Conservation (phyloP, 495 filamentous ascomycete genomes). For the Oidiodendron maius region DNA sequence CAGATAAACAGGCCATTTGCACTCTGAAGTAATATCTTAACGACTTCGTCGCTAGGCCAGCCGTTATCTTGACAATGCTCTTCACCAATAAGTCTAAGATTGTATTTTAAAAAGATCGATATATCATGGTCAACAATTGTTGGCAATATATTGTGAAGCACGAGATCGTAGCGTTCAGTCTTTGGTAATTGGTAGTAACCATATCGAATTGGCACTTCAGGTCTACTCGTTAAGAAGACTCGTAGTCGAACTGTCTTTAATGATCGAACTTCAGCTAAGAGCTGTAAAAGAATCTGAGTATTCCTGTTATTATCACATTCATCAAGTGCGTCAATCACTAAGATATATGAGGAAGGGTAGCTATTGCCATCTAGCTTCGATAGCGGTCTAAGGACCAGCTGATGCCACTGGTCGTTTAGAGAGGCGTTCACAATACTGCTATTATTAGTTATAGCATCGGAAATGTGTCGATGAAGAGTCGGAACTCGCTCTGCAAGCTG, state of each 20-base stretch:
- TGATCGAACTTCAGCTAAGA: no score
- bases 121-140: slow-evolving; percentile 18
- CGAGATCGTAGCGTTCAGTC: no score
- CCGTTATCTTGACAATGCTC: not conserved
- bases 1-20: slow-evolving; percentile 1
- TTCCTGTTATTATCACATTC: slow-evolving; percentile 8
- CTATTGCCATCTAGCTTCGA: not conserved
- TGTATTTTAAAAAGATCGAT: slow-evolving; percentile 1
- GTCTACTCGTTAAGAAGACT: slow-evolving; percentile 26
- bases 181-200: slow-evolving; percentile 18
- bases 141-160: slow-evolving; percentile 13
- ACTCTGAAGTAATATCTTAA: not conserved
- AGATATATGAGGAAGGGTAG: not conserved
- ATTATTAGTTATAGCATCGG: no score
- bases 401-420: no score
- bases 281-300: slow-evolving; percentile 16
- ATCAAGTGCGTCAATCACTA: slow-evolving; percentile 10
- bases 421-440: no score
- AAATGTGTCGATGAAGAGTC: no score
- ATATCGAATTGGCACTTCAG: slow-evolving; percentile 22
- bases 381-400: slow-evolving; percentile 7
- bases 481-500: no score
- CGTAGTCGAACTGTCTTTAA: no score
- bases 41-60: not conserved
- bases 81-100: not conserved